Conservation (phyloP, 768 basidiomycete genomes). For the Trichaptum fuscoviolaceum region DNA sequence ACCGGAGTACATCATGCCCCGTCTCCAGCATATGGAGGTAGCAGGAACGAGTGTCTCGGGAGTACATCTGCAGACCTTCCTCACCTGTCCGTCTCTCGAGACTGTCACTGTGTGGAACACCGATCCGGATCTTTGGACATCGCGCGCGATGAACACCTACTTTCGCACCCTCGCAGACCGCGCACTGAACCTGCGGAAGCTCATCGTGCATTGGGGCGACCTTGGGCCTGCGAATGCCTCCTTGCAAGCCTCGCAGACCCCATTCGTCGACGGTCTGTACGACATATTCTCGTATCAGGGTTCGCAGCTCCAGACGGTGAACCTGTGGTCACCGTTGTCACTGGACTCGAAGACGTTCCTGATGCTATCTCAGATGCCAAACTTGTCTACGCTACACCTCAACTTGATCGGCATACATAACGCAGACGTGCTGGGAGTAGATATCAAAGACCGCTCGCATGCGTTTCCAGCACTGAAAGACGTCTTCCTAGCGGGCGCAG, state of each 20-base stretch:
- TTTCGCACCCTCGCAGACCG: conserved; percentile 4
- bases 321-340: background rate
- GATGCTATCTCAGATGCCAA: background rate
- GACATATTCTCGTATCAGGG: background rate
- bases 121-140: background rate
- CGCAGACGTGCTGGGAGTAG: conserved; percentile 6
- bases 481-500: background rate
- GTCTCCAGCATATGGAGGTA: conserved; percentile 1
- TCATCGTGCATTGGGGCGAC: background rate
- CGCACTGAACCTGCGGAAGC: background rate
- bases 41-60: conserved; percentile 3
- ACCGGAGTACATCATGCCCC: conserved; percentile 1
- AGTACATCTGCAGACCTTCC: conserved; percentile 1
- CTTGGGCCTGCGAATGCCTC: background rate
- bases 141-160: conserved; percentile 1
- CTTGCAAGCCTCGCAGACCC: background rate
- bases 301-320: background rate
- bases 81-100: background rate
- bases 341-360: background rate
- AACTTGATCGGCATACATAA: conserved; percentile 4
- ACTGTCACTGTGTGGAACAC: conserved; percentile 2
- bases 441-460: background rate
- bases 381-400: background rate
- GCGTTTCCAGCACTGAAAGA: background rate
- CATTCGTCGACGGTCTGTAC: background rate